These are phyloP conservation scores for Alternaria metachromatica DNA, from an alignment of 2,329 filamentous ascomycete species.

Conservation along the genomic window DNA sequence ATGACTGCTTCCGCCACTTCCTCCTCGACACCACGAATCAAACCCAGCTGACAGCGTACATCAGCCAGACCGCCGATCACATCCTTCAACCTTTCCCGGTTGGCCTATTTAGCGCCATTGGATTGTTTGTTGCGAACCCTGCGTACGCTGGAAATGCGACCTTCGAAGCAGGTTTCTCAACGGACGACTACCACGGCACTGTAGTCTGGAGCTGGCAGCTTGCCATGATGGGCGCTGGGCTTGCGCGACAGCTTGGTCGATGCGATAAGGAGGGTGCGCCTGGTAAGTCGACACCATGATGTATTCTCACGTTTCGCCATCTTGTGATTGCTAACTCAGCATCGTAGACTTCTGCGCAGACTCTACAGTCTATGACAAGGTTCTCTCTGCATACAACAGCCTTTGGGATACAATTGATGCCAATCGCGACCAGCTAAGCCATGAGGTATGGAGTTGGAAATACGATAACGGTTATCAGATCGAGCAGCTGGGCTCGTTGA, in stretches of 20 bases:
- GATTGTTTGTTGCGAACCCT: constrained; percentile 67
- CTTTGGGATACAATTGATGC: constrained; percentile 68
- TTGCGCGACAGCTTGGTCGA: constrained; percentile 63
- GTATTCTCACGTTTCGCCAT: not conserved
- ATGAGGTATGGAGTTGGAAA: constrained; percentile 69
- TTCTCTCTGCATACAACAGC: constrained; percentile 62
- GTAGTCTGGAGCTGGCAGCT: constrained; percentile 72
- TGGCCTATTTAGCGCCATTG: constrained; percentile 63
- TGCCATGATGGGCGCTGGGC: constrained; percentile 68
- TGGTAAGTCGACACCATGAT: constrained; percentile 1
- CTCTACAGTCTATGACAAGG: constrained; percentile 51
- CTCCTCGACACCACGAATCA: constrained; percentile 67
- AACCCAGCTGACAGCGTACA: constrained; percentile 61
- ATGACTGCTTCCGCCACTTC: constrained; percentile 69
- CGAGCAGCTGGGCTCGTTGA: constrained; percentile 59
- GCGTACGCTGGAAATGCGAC: constrained; percentile 59
- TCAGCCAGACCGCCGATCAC: constrained; percentile 64
- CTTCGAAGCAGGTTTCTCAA: constrained; percentile 59
- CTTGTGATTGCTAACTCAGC: constrained; percentile 21
- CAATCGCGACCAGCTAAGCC: constrained; percentile 60
- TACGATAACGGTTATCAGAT: constrained; percentile 60
- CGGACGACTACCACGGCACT: constrained; percentile 67
- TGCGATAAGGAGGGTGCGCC: constrained; percentile 48
- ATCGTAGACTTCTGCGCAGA: constrained; percentile 60
- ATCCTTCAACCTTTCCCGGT: constrained; percentile 65